Base-by-base conservation (phyloP, 202 grass and related monocot genomes). In the Zizania palustris region DNA sequence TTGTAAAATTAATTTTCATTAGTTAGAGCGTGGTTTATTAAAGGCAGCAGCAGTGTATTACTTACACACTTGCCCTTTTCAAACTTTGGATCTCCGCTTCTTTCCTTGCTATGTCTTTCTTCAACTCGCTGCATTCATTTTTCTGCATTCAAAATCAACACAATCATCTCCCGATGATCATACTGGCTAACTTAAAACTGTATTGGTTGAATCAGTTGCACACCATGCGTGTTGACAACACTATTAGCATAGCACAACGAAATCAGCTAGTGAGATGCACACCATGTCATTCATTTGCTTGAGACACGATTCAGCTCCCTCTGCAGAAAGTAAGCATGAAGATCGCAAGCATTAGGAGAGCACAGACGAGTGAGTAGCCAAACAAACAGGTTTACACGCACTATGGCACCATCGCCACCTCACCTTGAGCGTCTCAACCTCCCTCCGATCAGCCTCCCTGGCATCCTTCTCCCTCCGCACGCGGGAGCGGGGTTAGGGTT, bases 381-480 rank as follows among this genome's bases (percentile, higher is more conserved):
- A 51, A 53, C 43, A 11, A 50, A 56, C 62, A 28, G 18, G 5
- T 46, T 10, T 40, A 21, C 55, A 21, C 6, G 0, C 1, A 40
- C 11, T 4, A 77, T 60, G 45, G 50, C 50, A 45, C 3, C 12
- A 46, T 55, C 43, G 15, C 19, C 28, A 10, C 6, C 83, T 83
- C 66, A 93, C 94, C 91, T 86, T 93, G 70, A 93, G 88, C 75
- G 70, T 89, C 65, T 90, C 85, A 1, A 90, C 36, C 60, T 91
- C 87, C 85, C 69, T 93, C 54, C 67, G 72, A 43, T 69, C 37
- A 20, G 12, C 49, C 45, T 46, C 71, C 69, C 73, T 70, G 3
- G 66, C 53, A 6, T 61, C 82, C 81, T 11, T 48, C 19, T 54
- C 85, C 86, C 45, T 56, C 46, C 16, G 71, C 3, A n/a, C 15